Base-by-base conservation (phyloP, 2,329 filamentous ascomycete species). In the Blumeria hordei region DNA sequence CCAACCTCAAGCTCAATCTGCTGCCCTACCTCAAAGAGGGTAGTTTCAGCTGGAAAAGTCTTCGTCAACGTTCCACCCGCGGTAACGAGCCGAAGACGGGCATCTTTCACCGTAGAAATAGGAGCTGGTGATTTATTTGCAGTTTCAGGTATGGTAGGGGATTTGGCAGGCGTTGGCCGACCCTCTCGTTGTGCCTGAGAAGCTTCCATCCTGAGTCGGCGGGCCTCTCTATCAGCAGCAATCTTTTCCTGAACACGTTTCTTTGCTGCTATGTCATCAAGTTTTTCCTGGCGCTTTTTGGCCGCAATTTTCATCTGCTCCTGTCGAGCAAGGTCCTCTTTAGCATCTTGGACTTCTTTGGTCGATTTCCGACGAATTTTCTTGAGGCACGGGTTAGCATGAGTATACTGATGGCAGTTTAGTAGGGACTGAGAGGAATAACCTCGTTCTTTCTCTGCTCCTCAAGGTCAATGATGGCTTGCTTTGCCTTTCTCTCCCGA, bases 291-390 rank as follows among this genome's bases (percentile, higher is more conserved):
- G 55, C 82, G 81, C 72, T 95, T 95, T 63, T 80, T 78, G 54
- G 81, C 81, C 0, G 87, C 88, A 62, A 94, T 87, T 69, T 95
- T 94, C 66, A 95, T 78, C 66, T 87, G 86, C 70, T 96, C 85
- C 67, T 94, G 92, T 64, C 81, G 82, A 62, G 81, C 73, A 18
- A 96, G 73, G 58, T 94, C 85, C 67, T 98, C 92, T 70, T 94
- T 95, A 57, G 82, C 72, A 58, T 94, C 88, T 62, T 95, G 86
- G 0, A 76, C 75, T 65, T 98, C 90, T 64, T 85, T 88, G 56
- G 88, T 95, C 53, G 85, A 80, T 72, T 96, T 98, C 67, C 81
- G 76, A 55, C 87, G 83, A 60, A 82, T 82, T 75, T 77, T 70
- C 76, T 79, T 57, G 9, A 34, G 37, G 54, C 56, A 45, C 56